These are phyloP conservation scores for Casaregolazyma lundiana DNA, from an alignment of 1,139 yeast genomes.

Conservation along the genomic window DNA sequence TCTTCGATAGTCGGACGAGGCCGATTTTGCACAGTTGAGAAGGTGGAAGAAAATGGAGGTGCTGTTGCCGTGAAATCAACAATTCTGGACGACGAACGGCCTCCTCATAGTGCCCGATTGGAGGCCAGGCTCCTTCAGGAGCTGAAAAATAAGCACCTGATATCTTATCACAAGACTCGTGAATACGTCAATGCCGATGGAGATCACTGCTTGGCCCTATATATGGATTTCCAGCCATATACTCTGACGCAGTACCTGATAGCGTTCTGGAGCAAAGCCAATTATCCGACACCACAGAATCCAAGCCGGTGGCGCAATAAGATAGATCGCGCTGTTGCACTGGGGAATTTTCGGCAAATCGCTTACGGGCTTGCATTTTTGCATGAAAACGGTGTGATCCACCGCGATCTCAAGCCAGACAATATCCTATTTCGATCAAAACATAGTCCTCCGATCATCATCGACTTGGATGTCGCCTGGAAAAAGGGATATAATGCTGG, in stretches of 20 bases:
- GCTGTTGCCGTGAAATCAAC: constrained; percentile 43
- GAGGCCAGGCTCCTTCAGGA: constrained; percentile 38
- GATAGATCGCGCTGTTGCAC: constrained; percentile 27
- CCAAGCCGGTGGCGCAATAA: constrained; percentile 28
- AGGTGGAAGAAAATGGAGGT: constrained; percentile 9
- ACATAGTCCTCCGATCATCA: constrained; percentile 33
- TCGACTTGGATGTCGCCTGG: constrained; percentile 78
- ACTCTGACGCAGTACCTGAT: constrained; percentile 24
- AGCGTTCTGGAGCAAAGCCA: constrained; percentile 31
- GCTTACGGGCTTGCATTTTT: constrained; percentile 48
- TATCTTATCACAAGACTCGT: constrained; percentile 1
- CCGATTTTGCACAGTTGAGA: constrained; percentile 33
- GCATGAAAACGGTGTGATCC: constrained; percentile 64
- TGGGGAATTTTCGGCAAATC: constrained; percentile 40
- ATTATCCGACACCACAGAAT: constrained; percentile 21
- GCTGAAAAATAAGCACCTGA: constrained; percentile 18
- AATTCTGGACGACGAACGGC: constrained; percentile 43
- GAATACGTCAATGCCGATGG: constrained; percentile 17
- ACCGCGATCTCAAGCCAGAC: constrained; percentile 81
- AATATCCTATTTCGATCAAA: constrained; percentile 52
- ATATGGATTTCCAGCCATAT: constrained; percentile 38
- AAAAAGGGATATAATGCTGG: constrained; percentile 20
- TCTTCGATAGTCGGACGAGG: constrained; percentile 27
- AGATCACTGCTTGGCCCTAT: constrained; percentile 39
- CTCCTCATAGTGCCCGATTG: constrained; percentile 45